These are phyloP conservation scores for Scenedesmus sp. DNA, from an alignment of 163 green algal genomes.

Conservation along the genomic window DNA sequence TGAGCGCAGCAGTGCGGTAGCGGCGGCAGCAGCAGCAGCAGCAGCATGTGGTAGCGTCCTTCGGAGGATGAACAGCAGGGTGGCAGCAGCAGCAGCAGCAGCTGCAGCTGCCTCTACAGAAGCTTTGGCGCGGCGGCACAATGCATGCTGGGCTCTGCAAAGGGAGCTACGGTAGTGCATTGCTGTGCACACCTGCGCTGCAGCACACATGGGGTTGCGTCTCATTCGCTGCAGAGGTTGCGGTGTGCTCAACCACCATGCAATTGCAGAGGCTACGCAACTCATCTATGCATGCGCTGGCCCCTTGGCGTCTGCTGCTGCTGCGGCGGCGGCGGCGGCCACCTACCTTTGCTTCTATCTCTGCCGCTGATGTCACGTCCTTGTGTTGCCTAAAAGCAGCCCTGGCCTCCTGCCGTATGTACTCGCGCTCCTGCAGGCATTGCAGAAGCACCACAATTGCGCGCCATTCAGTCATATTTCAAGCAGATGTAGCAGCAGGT, in stretches of 20 bases:
- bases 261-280: neutral
- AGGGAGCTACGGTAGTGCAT: no score
- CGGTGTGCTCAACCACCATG: no score
- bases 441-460: neutral
- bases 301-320: neutral
- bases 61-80: no score
- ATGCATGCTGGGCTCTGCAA: no score
- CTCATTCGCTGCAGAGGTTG: no score
- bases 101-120: no score
- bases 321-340: constrained; percentile 7
- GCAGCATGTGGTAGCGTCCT: neutral
- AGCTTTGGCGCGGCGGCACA: no score
- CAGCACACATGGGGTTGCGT: no score
- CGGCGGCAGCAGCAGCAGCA: neutral
- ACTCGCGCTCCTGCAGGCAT: constrained; percentile 59
- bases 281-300: neutral
- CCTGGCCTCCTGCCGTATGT: constrained; percentile 62
- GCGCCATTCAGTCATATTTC: no score
- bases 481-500: no score
- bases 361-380: neutral
- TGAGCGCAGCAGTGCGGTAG: neutral
- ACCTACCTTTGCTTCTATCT: constrained; percentile 32
- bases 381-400: constrained; percentile 54
- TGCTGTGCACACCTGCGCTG: no score
- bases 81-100: no score